phyloP scores from a whole-genome alignment of 2,329 filamentous ascomycete species.

The Cercospora sp. region DNA sequence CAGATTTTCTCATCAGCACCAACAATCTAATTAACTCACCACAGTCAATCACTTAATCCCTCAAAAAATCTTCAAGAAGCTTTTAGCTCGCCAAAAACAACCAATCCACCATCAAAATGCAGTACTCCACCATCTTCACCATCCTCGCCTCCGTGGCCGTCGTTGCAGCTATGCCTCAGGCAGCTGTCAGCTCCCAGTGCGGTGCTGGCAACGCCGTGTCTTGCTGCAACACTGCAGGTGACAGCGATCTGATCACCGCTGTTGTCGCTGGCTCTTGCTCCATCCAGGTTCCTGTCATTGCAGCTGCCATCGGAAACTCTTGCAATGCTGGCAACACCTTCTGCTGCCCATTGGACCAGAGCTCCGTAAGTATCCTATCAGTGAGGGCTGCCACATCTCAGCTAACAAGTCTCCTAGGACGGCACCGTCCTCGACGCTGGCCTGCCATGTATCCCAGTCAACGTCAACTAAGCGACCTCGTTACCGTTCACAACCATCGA shows the following conservation, averaged over 20 bases:
- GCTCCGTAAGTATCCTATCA: slow-evolving; percentile 2
- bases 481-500: neutral
- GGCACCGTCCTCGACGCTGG: slow-evolving; percentile 8
- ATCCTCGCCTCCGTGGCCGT: slow-evolving; percentile 22
- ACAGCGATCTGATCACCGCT: slow-evolving; percentile 12
- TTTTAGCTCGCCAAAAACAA: slow-evolving; percentile 14
- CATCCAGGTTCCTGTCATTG: slow-evolving; percentile 11
- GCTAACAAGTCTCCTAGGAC: slow-evolving; percentile 3
- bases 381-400: neutral
- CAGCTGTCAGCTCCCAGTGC: neutral
- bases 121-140: slow-evolving; percentile 26
- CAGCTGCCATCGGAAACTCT: slow-evolving; percentile 8
- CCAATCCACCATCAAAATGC: slow-evolving; percentile 24
- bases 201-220: slow-evolving; percentile 14
- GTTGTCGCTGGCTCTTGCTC: slow-evolving; percentile 25
- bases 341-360: slow-evolving; percentile 26
- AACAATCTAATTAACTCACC: slow-evolving; percentile 19
- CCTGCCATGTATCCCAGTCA: slow-evolving; percentile 6
- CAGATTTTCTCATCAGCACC: slow-evolving; percentile 20
- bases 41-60: slow-evolving; percentile 16
- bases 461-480: neutral
- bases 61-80: slow-evolving; percentile 14
- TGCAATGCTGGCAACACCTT: slow-evolving; percentile 23
- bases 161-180: slow-evolving; percentile 13
- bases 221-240: slow-evolving; percentile 21